phyloP scores from a whole-genome alignment of 768 basidiomycete species.

The Termitomyces sp. region DNA sequence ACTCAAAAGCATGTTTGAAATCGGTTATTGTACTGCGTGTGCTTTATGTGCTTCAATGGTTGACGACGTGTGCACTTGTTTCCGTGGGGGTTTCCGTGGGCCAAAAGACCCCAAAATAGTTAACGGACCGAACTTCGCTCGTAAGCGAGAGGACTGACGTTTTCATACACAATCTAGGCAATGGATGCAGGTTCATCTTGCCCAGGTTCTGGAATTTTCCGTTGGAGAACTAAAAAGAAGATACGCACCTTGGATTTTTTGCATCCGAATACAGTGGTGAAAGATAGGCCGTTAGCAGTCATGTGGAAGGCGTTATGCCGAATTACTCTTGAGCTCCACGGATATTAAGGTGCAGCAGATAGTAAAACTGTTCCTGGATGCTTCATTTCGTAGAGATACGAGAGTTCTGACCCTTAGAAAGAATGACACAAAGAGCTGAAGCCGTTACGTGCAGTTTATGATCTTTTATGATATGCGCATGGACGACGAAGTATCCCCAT shows the following conservation, averaged over 20 bases:
- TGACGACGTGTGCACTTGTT: not conserved
- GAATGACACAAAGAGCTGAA: not conserved
- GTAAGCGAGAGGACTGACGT: constrained; percentile 2
- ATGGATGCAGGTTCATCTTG: not conserved
- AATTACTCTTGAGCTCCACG: not conserved
- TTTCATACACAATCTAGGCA: not conserved
- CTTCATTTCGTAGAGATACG: not conserved
- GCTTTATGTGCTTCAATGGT: not conserved
- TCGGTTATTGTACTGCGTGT: not conserved
- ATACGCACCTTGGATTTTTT: not conserved
- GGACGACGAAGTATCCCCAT: not conserved
- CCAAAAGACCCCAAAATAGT: not conserved
- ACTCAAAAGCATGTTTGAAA: not conserved
- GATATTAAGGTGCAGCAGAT: not conserved
- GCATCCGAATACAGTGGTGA: constrained; percentile 2
- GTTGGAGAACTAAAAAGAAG: not conserved
- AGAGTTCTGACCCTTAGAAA: not conserved
- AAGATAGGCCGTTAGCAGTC: not conserved
- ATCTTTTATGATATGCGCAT: not conserved
- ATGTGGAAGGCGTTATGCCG: not conserved
- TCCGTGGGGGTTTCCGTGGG: not conserved
- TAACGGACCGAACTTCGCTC: not conserved
- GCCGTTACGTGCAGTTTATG: not conserved
- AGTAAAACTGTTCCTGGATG: not conserved
- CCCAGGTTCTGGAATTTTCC: not conserved